Base-by-base conservation (phyloP, 495 filamentous ascomycete species). In the Chaetomium cochliodes region DNA sequence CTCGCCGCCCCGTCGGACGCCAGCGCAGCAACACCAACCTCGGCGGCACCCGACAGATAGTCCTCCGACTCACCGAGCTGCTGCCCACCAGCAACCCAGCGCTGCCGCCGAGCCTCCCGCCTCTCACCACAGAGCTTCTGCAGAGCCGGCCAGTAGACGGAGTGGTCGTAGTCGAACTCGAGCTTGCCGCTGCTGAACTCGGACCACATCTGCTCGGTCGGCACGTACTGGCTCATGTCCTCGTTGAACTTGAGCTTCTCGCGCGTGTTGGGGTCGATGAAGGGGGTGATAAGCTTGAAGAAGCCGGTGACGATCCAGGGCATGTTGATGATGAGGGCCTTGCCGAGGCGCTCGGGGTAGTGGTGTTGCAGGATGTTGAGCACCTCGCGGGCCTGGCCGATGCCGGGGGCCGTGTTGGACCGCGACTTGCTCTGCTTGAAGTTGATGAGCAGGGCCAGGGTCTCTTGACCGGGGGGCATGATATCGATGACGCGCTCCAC, bases 161-260 rank as follows among this genome's bases (percentile, higher is more conserved):
- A 71, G 76, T 98, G 96, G 64, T 96, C 87, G 73, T 98, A 98
- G 71, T 88, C 86, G 70, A 98, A 98, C 42, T 92, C 78, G 39
- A 87, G 78, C 57, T 86, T 79, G 28, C 87, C 87, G 65, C 85
- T 70, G 67, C 86, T 87, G 66, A 85, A 84, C 58, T 85, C 79
- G 65, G 84, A 85, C 86, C 92, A 87, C 46, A 98, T 84, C 61
- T 97, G 92, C 67, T 84, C 78, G 8, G 86, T 71, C 7, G 92
- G 92, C 13, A 98, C 89, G 69, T 90, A 88, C 53, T 88, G 77
- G 64, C 81, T 78, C 77, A 94, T 83, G 69, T 96, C 89, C 69
- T 96, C 90, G 77, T 97, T 96, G 82, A 97, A 98, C 72, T 90
- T 92, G 71, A 98, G 85, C 81, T 98, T 98, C 67, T 94, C 85